Percentiles rank a stretch among this genome's conserved stretches.
These are phyloP conservation scores for Moesziomyces sp. DNA, from an alignment of 1,284 basidiomycete genomes.

Conservation along the genomic window DNA sequence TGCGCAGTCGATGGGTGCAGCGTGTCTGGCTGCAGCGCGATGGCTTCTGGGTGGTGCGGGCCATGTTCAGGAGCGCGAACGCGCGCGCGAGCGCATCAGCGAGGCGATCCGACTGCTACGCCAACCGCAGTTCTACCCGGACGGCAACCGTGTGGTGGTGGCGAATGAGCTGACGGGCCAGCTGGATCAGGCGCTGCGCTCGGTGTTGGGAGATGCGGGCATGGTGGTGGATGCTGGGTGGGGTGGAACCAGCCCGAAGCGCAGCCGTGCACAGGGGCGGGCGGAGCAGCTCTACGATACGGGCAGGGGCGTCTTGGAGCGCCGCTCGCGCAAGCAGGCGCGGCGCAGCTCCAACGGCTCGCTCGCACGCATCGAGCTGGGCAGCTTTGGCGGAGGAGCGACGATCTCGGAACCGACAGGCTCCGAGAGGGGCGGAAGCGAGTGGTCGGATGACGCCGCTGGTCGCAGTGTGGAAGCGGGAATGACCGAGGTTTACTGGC, in stretches of 20 bases:
- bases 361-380: slow-evolving; percentile 13
- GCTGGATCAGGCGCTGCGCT: slow-evolving; percentile 30
- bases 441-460: slow-evolving; percentile 16
- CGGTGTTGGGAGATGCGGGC: slow-evolving; percentile 22
- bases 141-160: slow-evolving; percentile 23
- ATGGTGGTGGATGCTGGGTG: background rate
- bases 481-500: slow-evolving; percentile 19
- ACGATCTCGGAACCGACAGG: slow-evolving; percentile 3
- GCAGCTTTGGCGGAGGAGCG: slow-evolving; percentile 3
- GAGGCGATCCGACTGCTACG: slow-evolving; percentile 22
- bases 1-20: slow-evolving; percentile 30
- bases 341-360: slow-evolving; percentile 17
- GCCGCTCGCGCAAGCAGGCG: slow-evolving; percentile 10
- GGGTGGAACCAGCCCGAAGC: slow-evolving; percentile 11
- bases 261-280: slow-evolving; percentile 9
- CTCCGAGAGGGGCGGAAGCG: slow-evolving; percentile 8
- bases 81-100: slow-evolving; percentile 11
- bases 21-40: slow-evolving; percentile 17
- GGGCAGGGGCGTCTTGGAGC: background rate
- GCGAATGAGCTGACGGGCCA: slow-evolving; percentile 22
- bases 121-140: slow-evolving; percentile 37
- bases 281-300: background rate
- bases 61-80: slow-evolving; percentile 1
- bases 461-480: slow-evolving; percentile 10
- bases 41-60: slow-evolving; percentile 14